phyloP scores from a whole-genome alignment of 2,329 filamentous ascomycete genomes.

The Thermoascus crustaceus region DNA sequence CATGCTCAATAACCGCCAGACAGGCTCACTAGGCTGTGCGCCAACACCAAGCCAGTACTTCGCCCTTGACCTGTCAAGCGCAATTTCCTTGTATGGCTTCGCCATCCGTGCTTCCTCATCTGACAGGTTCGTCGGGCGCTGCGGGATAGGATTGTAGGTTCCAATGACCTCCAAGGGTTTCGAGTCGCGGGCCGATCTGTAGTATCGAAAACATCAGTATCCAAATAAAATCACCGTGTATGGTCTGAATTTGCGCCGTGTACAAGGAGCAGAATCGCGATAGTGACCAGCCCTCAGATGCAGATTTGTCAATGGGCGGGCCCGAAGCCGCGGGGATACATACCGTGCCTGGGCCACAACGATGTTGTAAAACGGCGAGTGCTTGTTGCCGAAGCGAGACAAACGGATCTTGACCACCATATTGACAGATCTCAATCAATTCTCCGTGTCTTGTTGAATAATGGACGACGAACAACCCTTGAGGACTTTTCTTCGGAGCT shows the following conservation, averaged over 20 bases:
- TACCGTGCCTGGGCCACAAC: slow-evolving; percentile 89
- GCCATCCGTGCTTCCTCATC: slow-evolving; percentile 44
- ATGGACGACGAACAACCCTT: neutral
- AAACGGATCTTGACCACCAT: slow-evolving; percentile 96
- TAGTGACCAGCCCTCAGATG: no score
- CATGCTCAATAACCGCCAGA: slow-evolving; percentile 79
- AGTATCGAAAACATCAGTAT: neutral
- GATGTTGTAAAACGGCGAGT: slow-evolving; percentile 94
- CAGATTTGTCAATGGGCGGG: no score
- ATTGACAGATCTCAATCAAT: slow-evolving; percentile 18
- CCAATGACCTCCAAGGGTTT: slow-evolving; percentile 89
- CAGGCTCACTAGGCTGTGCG: slow-evolving; percentile 84
- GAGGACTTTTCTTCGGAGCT: slow-evolving; percentile 5
- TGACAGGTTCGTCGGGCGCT: slow-evolving; percentile 41
- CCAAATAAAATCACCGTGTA: no score
- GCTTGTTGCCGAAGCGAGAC: slow-evolving; percentile 82
- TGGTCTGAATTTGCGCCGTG: neutral
- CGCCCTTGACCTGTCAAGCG: slow-evolving; percentile 70
- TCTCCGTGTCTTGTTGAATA: neutral
- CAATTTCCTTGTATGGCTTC: slow-evolving; percentile 80
- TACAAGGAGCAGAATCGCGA: neutral
- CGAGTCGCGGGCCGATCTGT: slow-evolving; percentile 74
- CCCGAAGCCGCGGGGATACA: slow-evolving; percentile 14
- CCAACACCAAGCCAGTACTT: slow-evolving; percentile 97
- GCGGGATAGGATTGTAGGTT: slow-evolving; percentile 54